phyloP scores from a whole-genome alignment of 441 rosid species.

The Hura crepitans region DNA sequence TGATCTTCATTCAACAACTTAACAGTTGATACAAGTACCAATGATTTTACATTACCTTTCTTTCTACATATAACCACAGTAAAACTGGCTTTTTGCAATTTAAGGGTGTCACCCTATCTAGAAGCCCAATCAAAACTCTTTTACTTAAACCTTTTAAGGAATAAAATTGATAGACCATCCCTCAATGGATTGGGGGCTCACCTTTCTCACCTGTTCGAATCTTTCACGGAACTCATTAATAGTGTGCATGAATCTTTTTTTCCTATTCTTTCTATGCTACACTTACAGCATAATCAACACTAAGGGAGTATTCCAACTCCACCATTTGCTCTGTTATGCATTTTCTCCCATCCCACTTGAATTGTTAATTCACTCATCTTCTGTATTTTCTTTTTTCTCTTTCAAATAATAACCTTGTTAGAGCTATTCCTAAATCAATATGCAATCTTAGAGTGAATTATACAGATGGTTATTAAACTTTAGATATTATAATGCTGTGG shows the following conservation, averaged over 20 bases:
- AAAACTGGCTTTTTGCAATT: slow-evolving; percentile 27
- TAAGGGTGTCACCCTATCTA: slow-evolving; percentile 27
- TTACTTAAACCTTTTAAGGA: slow-evolving; percentile 38
- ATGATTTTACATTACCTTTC: neutral
- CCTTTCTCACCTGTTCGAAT: neutral
- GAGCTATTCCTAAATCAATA: neutral
- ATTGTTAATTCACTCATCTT: neutral
- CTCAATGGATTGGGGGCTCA: slow-evolving; percentile 43
- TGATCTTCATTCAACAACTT: slow-evolving; percentile 37
- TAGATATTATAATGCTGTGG: too few species aligned
- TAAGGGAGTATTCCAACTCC: slow-evolving; percentile 5
- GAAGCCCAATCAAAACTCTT: neutral
- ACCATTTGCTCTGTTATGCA: neutral
- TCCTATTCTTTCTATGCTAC: neutral
- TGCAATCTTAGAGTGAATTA: neutral
- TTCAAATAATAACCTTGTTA: slow-evolving; percentile 13
- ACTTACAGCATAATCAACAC: slow-evolving; percentile 27
- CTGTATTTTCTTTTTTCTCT: slow-evolving; percentile 20
- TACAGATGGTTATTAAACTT: too few species aligned
- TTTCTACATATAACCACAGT: slow-evolving; percentile 3
- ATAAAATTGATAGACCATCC: slow-evolving; percentile 34
- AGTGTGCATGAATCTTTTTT: slow-evolving; percentile 1
- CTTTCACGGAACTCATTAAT: slow-evolving; percentile 34
- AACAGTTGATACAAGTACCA: slow-evolving; percentile 9
- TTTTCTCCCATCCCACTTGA: slow-evolving; percentile 13